Evolutionary conservation across 768 basidiomycete genomes (phyloP).

Genomic region (Russula vinacea): DNA sequence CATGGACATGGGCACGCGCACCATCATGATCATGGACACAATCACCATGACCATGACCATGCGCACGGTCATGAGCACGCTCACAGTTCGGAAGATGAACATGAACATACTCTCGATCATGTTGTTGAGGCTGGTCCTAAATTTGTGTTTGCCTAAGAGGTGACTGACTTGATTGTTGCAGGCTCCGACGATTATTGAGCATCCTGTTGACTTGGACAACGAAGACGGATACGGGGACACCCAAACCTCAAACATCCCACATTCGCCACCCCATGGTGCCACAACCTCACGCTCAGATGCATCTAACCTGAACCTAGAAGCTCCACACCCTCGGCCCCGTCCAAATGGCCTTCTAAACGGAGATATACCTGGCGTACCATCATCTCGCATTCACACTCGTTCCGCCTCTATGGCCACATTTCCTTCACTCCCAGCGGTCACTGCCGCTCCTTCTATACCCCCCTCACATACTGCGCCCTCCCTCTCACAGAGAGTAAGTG

Average conservation of each 20-base stretch:
- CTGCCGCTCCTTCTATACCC: conserved; percentile 33
- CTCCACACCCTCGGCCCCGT: conserved; percentile 35
- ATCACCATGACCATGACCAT: conserved; percentile 34
- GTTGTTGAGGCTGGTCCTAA: conserved; percentile 1
- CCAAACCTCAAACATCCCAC: conserved; percentile 29
- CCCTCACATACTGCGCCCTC: conserved; percentile 23
- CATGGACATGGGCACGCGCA: conserved; percentile 38
- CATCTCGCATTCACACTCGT: conserved; percentile 30
- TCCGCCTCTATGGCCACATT: conserved; percentile 30
- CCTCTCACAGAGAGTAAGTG: conserved; percentile 2
- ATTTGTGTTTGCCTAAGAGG: background rate
- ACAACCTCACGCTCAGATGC: background rate
- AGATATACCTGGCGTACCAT: conserved; percentile 10
- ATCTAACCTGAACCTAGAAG: background rate
- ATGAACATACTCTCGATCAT: conserved; percentile 28
- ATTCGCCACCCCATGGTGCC: conserved; percentile 29
- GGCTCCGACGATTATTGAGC: conserved; percentile 23
- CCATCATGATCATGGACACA: conserved; percentile 19
- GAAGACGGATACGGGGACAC: conserved; percentile 32
- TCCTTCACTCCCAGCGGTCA: conserved; percentile 28
- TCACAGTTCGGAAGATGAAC: conserved; percentile 27
- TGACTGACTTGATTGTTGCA: conserved; percentile 15
- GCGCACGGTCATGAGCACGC: conserved; percentile 16
- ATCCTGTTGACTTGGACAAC: conserved; percentile 7
- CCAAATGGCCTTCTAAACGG: conserved; percentile 29